A percentile compares a stretch with the other conserved stretches of the same genome.
phyloP scores from a whole-genome alignment of 1,284 basidiomycete species.

The Microbotryum saponariae region DNA sequence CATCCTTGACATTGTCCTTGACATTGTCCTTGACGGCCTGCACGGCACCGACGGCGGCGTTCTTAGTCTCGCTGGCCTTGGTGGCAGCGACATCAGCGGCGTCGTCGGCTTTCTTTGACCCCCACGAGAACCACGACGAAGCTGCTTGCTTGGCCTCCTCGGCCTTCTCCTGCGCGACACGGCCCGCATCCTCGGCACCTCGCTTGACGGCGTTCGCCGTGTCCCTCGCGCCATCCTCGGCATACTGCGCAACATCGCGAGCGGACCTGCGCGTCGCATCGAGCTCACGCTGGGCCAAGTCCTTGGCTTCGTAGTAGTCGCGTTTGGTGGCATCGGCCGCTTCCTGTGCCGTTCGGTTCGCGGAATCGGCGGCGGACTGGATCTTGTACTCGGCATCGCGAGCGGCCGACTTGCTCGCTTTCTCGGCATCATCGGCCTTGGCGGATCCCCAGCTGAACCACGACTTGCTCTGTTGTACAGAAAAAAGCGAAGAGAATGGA shows the following conservation, averaged over 20 bases:
- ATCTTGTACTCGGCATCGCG: too few species aligned
- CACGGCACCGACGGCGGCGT: not conserved
- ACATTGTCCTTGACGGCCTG: constrained; percentile 1
- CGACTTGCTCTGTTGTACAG: constrained; percentile 7
- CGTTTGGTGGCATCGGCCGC: too few species aligned
- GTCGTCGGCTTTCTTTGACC: not conserved
- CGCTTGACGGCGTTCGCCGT: too few species aligned
- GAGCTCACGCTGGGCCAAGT: too few species aligned
- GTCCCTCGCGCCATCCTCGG: too few species aligned
- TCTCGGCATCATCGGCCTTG: constrained; percentile 14
- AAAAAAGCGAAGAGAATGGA: too few species aligned
- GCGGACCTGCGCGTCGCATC: too few species aligned
- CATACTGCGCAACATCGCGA: too few species aligned
- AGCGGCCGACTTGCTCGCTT: constrained; percentile 7
- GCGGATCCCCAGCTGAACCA: constrained; percentile 15
- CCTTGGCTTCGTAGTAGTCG: too few species aligned
- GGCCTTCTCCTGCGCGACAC: not conserved
- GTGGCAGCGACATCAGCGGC: not conserved
- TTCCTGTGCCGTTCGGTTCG: too few species aligned
- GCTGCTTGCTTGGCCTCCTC: constrained; percentile 2
- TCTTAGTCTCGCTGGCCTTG: not conserved
- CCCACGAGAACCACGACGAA: constrained; percentile 7
- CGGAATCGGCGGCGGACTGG: too few species aligned
- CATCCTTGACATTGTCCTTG: constrained; percentile 2
- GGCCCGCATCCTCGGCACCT: too few species aligned